phyloP scores from a whole-genome alignment of 2,329 filamentous ascomycete species.

The Arthrobotrys sinensis region DNA sequence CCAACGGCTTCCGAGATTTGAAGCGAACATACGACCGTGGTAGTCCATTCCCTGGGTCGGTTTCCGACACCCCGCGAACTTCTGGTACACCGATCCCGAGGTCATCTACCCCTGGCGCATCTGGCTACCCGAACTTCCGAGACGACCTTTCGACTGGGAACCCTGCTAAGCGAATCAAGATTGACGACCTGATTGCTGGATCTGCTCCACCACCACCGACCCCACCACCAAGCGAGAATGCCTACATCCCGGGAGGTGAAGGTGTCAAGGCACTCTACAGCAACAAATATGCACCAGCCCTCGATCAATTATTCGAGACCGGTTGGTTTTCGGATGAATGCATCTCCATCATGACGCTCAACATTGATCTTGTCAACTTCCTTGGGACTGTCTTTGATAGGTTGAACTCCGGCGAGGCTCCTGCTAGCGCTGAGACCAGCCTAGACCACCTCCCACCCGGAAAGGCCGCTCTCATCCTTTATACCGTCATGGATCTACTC shows the following conservation, averaged over 20 bases:
- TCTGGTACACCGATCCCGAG: constrained; percentile 69
- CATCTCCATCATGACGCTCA: constrained; percentile 70
- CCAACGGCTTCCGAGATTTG: constrained; percentile 62
- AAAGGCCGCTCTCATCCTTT: constrained; percentile 62
- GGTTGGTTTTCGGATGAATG: constrained; percentile 79
- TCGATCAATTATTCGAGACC: constrained; percentile 85
- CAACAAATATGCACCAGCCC: constrained; percentile 81
- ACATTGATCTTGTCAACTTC: constrained; percentile 65
- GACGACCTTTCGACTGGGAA: constrained; percentile 61
- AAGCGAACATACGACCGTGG: constrained; percentile 66
- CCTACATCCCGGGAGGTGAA: constrained; percentile 71
- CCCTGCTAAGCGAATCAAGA: constrained; percentile 77
- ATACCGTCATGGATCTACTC: constrained; percentile 64
- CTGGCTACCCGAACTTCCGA: constrained; percentile 62
- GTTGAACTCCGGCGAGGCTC: constrained; percentile 62
- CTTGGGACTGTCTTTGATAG: constrained; percentile 63
- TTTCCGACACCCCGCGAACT: constrained; percentile 69
- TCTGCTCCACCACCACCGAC: constrained; percentile 74
- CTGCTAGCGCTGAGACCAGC: constrained; percentile 62
- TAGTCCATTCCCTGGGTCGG: constrained; percentile 66
- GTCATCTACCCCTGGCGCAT: constrained; percentile 62
- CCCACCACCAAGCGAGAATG: constrained; percentile 69
- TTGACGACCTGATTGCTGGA: constrained; percentile 80
- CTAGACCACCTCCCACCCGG: constrained; percentile 61
- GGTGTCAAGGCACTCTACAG: constrained; percentile 81